These are phyloP conservation scores for Rhizophagus prolifer DNA, from an alignment of 192 early-diverging fungal genomes.

Conservation along the genomic window DNA sequence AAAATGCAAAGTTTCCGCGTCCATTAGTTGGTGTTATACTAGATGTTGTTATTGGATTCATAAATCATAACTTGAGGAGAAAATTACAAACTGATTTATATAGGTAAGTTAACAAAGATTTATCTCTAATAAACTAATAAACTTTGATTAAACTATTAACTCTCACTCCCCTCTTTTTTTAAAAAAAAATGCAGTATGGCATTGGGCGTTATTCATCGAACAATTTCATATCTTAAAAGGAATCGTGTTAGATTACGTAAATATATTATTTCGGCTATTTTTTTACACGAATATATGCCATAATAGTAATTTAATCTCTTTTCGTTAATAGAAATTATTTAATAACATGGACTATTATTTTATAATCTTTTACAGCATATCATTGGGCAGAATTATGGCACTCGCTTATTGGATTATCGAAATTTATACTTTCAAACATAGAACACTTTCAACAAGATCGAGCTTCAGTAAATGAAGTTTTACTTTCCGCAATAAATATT, in stretches of 20 bases:
- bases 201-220: slow-evolving; percentile 37
- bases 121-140: neutral
- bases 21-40: slow-evolving; percentile 44
- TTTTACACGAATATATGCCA: neutral
- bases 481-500: slow-evolving; percentile 33
- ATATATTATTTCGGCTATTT: neutral
- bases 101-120: slow-evolving; percentile 31
- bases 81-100: slow-evolving; percentile 51
- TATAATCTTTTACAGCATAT: slow-evolving; percentile 38
- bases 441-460: slow-evolving; percentile 35
- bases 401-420: slow-evolving; percentile 42
- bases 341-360: neutral
- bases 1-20: slow-evolving; percentile 38
- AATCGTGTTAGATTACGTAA: slow-evolving; percentile 37
- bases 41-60: slow-evolving; percentile 48
- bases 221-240: slow-evolving; percentile 30
- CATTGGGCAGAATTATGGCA: slow-evolving; percentile 59
- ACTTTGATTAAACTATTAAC: too few species aligned
- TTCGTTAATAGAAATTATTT: neutral
- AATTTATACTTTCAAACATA: slow-evolving; percentile 44
- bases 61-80: slow-evolving; percentile 58
- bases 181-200: too few species aligned
- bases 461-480: slow-evolving; percentile 11
- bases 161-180: too few species aligned
- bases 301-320: neutral